Evolutionary conservation across 306 rosid genomes (phyloP), one percentile per base, ranked within the genome.

Genomic region (cucumber (Cucumis sativus)): DNA sequence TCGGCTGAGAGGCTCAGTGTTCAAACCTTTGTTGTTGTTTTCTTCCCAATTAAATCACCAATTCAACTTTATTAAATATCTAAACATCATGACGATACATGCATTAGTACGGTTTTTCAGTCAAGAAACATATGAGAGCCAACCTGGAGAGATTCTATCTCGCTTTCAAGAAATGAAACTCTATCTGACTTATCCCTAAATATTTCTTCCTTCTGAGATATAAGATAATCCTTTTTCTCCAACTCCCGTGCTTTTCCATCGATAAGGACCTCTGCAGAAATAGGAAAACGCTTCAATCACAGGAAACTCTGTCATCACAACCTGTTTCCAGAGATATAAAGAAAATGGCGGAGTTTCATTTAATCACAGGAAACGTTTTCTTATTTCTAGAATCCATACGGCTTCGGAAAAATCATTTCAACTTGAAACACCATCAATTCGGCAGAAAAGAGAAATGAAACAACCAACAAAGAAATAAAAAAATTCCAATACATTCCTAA

Each of bases 91-190:
- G 35, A 56, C 39, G 2, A 75, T 33, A 40, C 35, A 55, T 56
- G 37, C 20, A 45, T 8, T 9, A 13, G 39, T 7, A 40, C 17
- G n/a, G 20, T 69, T 45, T 69, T 69, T 12, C 75, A 45, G 72
- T 55, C 63, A 28, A n/a, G n/a, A 67, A 9, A 67, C 13, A 49
- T 49, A 23, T 15, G 10, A 6, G 61, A 35, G 70, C 83, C 64
- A 78, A 94, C 98, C 98, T 94, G 91, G 71, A 94, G 96, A 79
- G 93, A 86, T 57, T 47, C 84, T 39, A 91, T 77, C 84, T 94
- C 95, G 70, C 77, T 88, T 82, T 88, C 85, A 84, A 94, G 64
- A 52, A 88, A 88, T 30, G 82, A 79, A 59, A 94, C 85, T 69
- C 81, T 70, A 23, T 80, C 81, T 18, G 82, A 83, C 68, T 85